Evolutionary conservation across 441 rosid species (phyloP), one percentile per base, ranked within the genome.

Genomic region (Cnidoscolus chayamansa): DNA sequence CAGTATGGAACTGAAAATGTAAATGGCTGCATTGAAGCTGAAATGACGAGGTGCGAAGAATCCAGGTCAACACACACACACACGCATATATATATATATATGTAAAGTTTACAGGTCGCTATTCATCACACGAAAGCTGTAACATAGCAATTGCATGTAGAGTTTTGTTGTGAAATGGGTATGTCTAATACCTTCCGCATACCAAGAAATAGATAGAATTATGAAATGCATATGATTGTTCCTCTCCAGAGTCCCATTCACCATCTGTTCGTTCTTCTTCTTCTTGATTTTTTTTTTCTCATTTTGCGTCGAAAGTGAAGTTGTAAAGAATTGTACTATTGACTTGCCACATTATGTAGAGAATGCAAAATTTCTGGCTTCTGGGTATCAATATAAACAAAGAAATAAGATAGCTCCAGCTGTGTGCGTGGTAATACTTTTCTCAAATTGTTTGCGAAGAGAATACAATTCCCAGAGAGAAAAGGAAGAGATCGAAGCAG

Each of bases 41-140:
- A 61, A 60, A 71, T 32, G 60, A 72, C 58, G 7, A 12, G 64
- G 64, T 32, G 72, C 40, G 56, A 65, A 45, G 45, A 40, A 25
- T 47, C 15, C 19, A 47, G 60, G 67, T 71, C 13, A 1, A 30
- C 35, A 17, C 25, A 25, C 25, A 25, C 25, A 25, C 25, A 25
- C 25, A 25, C 25, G 25, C 25, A 25, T 25, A 25, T 25, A 25
- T 25, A 25, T 25, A 25, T 35, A 64, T 61, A 54, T 30, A 7
- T 7, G 53, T 66, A 30, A 64, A 12, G 10, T 55, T 58, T 10
- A 67, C 57, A 11, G 65, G 72, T 74, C 61, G 67, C 58, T 74
- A 81, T 75, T 84, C 77, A 68, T 84, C 80, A 50, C 54, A 68
- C 56, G 72, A 67, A 76, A 77, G 75, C 60, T 73, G 75, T 74